Evolutionary conservation across 2,329 filamentous ascomycete species (phyloP).

Genomic region (Alternaria burnsii): DNA sequence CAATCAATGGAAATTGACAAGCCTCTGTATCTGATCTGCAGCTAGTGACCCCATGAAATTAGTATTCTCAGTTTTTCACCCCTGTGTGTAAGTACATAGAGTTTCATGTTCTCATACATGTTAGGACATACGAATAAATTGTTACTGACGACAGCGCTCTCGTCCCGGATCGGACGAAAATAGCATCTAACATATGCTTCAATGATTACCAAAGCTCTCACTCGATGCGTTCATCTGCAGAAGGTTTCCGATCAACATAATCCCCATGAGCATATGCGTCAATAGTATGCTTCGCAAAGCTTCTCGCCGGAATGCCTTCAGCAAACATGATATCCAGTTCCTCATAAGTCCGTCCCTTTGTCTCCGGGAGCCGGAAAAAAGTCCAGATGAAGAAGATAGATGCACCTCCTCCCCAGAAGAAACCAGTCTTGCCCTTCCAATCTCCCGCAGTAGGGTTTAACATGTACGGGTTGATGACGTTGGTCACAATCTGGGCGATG

Average conservation of each 20-base stretch:
- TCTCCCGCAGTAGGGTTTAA: conserved; percentile 69
- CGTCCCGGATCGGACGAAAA: neutral
- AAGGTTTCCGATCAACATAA: neutral
- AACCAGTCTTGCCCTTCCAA: conserved; percentile 80
- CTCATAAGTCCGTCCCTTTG: conserved; percentile 77
- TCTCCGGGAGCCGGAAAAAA: conserved; percentile 80
- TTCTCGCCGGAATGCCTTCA: conserved; percentile 29
- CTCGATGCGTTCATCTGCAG: neutral
- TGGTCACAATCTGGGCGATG: conserved; percentile 72
- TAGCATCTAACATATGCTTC: no score
- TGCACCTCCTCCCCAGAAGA: conserved; percentile 85
- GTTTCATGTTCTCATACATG: no score
- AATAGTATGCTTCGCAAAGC: conserved; percentile 15
- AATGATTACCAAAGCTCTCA: neutral
- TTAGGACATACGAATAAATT: neutral
- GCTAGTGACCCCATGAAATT: no score
- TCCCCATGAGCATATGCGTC: conserved; percentile 29
- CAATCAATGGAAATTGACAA: no score
- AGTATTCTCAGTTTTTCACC: no score
- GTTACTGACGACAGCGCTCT: neutral
- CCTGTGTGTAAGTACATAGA: no score
- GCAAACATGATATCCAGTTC: conserved; percentile 85
- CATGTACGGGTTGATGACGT: conserved; percentile 73
- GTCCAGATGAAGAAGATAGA: conserved; percentile 75
- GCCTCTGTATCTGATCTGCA: no score